Evolutionary conservation across 129 eudicot species (phyloP).

Genomic region (Centaurea solstitialis): DNA sequence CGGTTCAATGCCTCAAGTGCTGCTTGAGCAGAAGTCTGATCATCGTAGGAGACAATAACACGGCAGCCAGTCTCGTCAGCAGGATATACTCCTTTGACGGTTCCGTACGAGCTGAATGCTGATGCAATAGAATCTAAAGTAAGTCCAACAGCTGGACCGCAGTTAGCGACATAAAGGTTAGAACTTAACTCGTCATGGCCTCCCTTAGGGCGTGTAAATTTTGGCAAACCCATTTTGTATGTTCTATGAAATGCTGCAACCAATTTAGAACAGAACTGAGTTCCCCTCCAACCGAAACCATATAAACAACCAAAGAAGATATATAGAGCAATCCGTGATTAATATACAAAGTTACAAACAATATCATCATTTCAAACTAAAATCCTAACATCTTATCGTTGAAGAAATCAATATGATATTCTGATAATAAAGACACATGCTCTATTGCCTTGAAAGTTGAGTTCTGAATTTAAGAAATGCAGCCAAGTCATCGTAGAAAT

Average conservation of each 20-base stretch:
- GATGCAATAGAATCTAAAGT: conserved; percentile 54
- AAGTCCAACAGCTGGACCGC: conserved; percentile 90
- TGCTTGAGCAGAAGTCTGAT: conserved; percentile 53
- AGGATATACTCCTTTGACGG: conserved; percentile 70
- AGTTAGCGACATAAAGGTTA: conserved; percentile 88
- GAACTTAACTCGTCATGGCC: conserved; percentile 40
- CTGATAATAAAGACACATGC: background rate
- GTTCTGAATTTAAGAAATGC: no score
- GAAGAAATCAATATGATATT: background rate
- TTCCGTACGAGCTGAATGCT: conserved; percentile 59
- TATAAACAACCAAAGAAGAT: background rate
- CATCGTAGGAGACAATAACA: conserved; percentile 71
- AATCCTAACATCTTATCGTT: background rate
- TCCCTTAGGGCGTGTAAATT: conserved; percentile 65
- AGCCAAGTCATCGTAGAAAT: no score
- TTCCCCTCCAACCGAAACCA: background rate
- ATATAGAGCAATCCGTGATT: background rate
- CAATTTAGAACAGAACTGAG: conserved; percentile 2
- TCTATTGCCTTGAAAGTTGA: no score
- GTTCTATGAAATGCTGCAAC: conserved; percentile 13
- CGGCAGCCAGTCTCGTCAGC: conserved; percentile 93
- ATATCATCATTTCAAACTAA: background rate
- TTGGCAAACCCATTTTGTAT: conserved; percentile 62
- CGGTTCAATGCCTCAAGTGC: conserved; percentile 67
- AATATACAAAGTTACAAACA: background rate